Evolutionary conservation across 257 asterid genomes (phyloP).

Genomic region (Paulownia fortunei): DNA sequence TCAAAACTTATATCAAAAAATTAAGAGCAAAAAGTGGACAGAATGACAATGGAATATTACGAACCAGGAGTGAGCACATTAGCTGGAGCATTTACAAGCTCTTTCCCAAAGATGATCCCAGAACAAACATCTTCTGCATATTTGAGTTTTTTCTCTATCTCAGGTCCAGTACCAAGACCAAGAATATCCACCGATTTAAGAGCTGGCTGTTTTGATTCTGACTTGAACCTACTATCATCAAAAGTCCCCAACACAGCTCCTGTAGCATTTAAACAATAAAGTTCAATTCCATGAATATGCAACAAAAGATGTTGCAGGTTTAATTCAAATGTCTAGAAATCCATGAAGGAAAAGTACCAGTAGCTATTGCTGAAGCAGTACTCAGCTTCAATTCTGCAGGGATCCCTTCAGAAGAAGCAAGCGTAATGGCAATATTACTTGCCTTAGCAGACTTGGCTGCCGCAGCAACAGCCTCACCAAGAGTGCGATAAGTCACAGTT

Average conservation of each 20-base stretch:
- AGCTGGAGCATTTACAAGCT: slow-evolving; percentile 97
- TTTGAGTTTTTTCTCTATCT: slow-evolving; percentile 81
- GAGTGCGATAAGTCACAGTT: slow-evolving; percentile 65
- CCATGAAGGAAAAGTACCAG: slow-evolving; percentile 51
- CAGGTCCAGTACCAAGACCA: slow-evolving; percentile 93
- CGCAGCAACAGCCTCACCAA: slow-evolving; percentile 91
- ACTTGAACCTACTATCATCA: slow-evolving; percentile 89
- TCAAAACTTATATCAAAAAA: not conserved
- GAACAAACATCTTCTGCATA: slow-evolving; percentile 78
- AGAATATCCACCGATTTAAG: slow-evolving; percentile 82
- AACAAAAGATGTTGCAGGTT: slow-evolving; percentile 9
- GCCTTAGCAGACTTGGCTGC: slow-evolving; percentile 87
- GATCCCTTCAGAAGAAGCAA: slow-evolving; percentile 74
- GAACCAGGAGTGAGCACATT: slow-evolving; percentile 96
- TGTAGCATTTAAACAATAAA: slow-evolving; percentile 31
- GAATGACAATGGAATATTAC: slow-evolving; percentile 40
- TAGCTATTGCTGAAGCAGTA: slow-evolving; percentile 82
- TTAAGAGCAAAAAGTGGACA: not conserved
- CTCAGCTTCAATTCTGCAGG: slow-evolving; percentile 63
- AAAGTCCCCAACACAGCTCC: slow-evolving; percentile 84
- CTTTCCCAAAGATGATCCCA: slow-evolving; percentile 82
- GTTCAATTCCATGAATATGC: slow-evolving; percentile 29
- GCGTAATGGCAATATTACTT: slow-evolving; percentile 72
- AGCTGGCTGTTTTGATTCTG: slow-evolving; percentile 70
- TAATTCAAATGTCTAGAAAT: not conserved